Conservation (phyloP, 805 yeast species). For the Suhomyces emberorum region DNA sequence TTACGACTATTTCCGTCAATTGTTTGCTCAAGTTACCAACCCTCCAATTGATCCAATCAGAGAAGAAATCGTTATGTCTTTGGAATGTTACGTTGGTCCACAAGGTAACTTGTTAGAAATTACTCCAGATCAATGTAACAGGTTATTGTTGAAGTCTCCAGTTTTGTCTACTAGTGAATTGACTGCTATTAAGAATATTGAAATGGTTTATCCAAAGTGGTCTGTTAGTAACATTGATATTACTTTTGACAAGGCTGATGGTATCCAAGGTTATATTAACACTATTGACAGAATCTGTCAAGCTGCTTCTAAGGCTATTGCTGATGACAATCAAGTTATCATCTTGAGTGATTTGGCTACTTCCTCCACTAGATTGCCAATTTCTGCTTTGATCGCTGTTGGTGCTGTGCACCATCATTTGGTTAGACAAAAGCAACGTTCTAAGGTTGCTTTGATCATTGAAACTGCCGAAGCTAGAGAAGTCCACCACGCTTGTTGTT, state of each 20-base stretch:
- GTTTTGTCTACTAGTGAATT: conserved; percentile 72
- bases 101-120: conserved; percentile 94
- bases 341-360: conserved; percentile 71
- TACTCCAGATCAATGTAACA: conserved; percentile 88
- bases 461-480: conserved; percentile 98
- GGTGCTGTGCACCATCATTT: conserved; percentile 97
- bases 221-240: conserved; percentile 77
- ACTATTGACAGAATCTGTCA: conserved; percentile 85
- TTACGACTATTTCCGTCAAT: conserved; percentile 91
- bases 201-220: conserved; percentile 83
- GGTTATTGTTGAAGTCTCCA: conserved; percentile 81
- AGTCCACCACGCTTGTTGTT: conserved; percentile 92
- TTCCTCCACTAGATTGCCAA: conserved; percentile 62
- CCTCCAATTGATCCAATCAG: conserved; percentile 99
- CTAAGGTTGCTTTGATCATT: conserved; percentile 85
- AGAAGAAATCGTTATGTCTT: conserved; percentile 94
- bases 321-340: conserved; percentile 68
- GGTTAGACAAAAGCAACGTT: conserved; percentile 93
- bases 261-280: conserved; percentile 78
- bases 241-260: conserved; percentile 80
- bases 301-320: conserved; percentile 83
- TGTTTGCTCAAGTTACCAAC: conserved; percentile 97
- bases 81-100: conserved; percentile 97
- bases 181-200: conserved; percentile 68
- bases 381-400: conserved; percentile 85